Evolutionary conservation across 352 stramenopile genomes (phyloP), one percentile per base, ranked within the genome.

Genomic region (Thraustochytrium sp.): DNA sequence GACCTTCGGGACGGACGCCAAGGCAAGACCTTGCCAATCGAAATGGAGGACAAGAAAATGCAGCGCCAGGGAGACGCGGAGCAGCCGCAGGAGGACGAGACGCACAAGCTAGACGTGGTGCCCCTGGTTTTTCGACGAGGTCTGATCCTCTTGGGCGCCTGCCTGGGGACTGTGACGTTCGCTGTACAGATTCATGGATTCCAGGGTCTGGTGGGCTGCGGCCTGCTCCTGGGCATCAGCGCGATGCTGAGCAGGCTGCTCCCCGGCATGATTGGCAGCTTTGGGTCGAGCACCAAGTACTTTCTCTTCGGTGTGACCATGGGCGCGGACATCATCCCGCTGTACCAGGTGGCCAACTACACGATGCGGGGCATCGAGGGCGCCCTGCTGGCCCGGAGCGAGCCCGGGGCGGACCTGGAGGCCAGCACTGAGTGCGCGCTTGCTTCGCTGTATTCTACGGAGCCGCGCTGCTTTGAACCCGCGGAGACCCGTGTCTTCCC

Each of bases 221-320:
- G 5, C 26, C 11, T 72, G 16, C 34, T 72, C 36, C 4, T 44
- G 1, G 34, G 4, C 0, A 44, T 9, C 34, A 44, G 16, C 8
- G 4, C 46, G 11, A 44, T 44, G 9, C 36, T 72, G 34, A 13
- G 3, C 46, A 11, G 23, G 13, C 34, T 21, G 11, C 31, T 29
- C 26, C 51, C 51, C 9, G 51, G 51, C 21, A 34, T 29, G 9
- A 29, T 72, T 44, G 59, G 59, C 59, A 72, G 36, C 36, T 49
- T 72, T 72, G 59, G 59, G 16, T 34, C 13, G 5, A 29, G 59
- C 26, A 72, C 40, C 21, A 72, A 72, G 26, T 72, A 72, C 59
- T 72, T 72, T 72, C 13, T 72, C 36, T 72, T 72, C 46, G 59
- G 59, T 26, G 59, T 72, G 21, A 72, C 36, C 8, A 49, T 72